Base-by-base conservation (phyloP, 345 rosid species). In the Carallia pectinifolia region DNA sequence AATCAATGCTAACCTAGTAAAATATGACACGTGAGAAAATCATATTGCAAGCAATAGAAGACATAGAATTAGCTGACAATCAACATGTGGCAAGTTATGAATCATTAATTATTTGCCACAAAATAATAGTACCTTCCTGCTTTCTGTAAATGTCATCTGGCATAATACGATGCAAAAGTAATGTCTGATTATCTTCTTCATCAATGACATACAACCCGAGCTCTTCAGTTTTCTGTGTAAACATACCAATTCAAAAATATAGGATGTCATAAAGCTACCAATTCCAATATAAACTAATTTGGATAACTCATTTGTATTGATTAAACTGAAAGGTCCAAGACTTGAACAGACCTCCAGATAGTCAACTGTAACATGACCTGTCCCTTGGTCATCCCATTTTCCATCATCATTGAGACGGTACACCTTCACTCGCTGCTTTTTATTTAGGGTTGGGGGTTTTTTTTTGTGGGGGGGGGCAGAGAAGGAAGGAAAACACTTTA, bases 381-480 rank as follows among this genome's bases (percentile, higher is more conserved):
- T 92, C 74, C 99, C 99, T 79, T 80, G 93, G 73, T 94, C 97
- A 78, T 94, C 97, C 97, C 99, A 94, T 80, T 88, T 86, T 58
- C 96, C 97, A 84, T 86, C 87, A 30, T 85, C 90, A 58, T 68
- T 88, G 68, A 86, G 71, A 65, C 87, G 89, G 67, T 87, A 94
- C 59, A 94, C 86, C 84, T 94, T 92, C 77, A 94, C 96, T 53
- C 99, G 85, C 97, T 94, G 89, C 48, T 40, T 40, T 38, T 38
- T 7, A 23, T 23, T 23, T 23, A 23, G 23, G 23, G 23, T 38
- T 38, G 34, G 34, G 34, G 4, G 23, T 37, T 37, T 38, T 38
- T 38, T 40, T 8, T 40, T 2, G 48, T 10, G 15, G 10, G 8
- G 12, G 1, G 7, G 9, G 44, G 10, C 0, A 40, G 48, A 10